Conservation (phyloP, 768 basidiomycete genomes). For the Omphalotus guepiniiformis region DNA sequence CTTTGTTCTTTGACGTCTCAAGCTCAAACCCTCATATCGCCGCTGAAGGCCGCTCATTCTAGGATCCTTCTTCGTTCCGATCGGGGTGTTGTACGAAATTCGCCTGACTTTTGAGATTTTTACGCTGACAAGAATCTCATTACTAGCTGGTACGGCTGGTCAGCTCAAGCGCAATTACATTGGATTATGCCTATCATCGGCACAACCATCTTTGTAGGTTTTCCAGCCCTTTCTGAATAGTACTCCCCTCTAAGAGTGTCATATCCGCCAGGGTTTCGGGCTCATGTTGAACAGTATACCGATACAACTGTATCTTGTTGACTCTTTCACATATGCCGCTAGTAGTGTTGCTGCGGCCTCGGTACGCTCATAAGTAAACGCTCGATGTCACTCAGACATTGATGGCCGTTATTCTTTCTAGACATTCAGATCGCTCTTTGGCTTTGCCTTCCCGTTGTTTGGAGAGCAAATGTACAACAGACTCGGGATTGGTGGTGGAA, state of each 20-base stretch:
- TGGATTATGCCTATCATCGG: slow-evolving; percentile 74
- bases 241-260: slow-evolving; percentile 23
- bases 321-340: slow-evolving; percentile 63
- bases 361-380: slow-evolving; percentile 25
- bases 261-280: slow-evolving; percentile 4
- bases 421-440: slow-evolving; percentile 59
- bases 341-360: slow-evolving; percentile 60
- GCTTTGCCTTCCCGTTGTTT: slow-evolving; percentile 64
- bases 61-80: slow-evolving; percentile 45
- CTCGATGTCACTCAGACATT: not conserved
- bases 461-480: slow-evolving; percentile 52
- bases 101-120: not conserved
- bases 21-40: too few species aligned
- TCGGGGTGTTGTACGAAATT: slow-evolving; percentile 43
- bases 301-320: slow-evolving; percentile 63
- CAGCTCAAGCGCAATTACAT: slow-evolving; percentile 52
- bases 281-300: slow-evolving; percentile 42
- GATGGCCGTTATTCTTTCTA: slow-evolving; percentile 14
- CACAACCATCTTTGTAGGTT: slow-evolving; percentile 41
- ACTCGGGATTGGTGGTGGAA: slow-evolving; percentile 55
- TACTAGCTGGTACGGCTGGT: slow-evolving; percentile 73
- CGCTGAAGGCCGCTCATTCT: slow-evolving; percentile 44
- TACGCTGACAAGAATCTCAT: slow-evolving; percentile 7
- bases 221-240: slow-evolving; percentile 30
- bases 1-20: too few species aligned